Base-by-base conservation (phyloP, 1,139 yeast species). In the Suhomyces choctaworum region DNA sequence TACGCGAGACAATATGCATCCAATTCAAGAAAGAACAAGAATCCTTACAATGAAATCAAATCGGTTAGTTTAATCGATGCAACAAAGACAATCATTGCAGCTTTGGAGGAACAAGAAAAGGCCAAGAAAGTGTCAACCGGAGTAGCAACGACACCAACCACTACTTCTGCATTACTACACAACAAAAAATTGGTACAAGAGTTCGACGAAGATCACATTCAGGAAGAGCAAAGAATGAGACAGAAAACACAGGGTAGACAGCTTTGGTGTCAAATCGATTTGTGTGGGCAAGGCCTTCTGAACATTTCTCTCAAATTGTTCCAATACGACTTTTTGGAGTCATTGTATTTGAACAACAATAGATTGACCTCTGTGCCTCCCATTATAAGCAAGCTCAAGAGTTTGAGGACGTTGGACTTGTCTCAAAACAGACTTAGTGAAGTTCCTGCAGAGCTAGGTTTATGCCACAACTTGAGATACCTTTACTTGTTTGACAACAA, bases 1-100 rank as follows among this genome's bases (percentile, higher is more conserved):
- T 92, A 89, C 61, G 98, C 98, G 3, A 76, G 97, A 45, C 86
- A 85, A 50, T 95, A 94, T 37, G 97, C 97, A 2, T 76, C 87
- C 39, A 77, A 86, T 48, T 86, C 92, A 14, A 66, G 79, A 66
- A 73, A 76, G 58, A 59, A 61, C 30, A 73, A 73, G 52, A 67
- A 66, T 36, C 73, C 73, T 2, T 70, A 70, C 46, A 62, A 56
- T 39, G 76, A 66, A 20, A 57, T 56, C 20, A 74, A 73, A 45
- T 42, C 66, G 8, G 65, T 66, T 21, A 74, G 74, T 17, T 62
- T 80, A 41, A 64, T 78, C 23, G 85, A 79, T 36, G 73, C 79
- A 7, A 78, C 85, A 1, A 78, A 71, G 49, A 61, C 68, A 8
- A 54, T 78, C 14, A 60, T 80, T 22, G 62, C 69, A 2, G 64